Evolutionary conservation across 1,284 basidiomycete genomes (phyloP), one percentile per base, ranked within the genome.

Genomic region (Jaminaea rosea): DNA sequence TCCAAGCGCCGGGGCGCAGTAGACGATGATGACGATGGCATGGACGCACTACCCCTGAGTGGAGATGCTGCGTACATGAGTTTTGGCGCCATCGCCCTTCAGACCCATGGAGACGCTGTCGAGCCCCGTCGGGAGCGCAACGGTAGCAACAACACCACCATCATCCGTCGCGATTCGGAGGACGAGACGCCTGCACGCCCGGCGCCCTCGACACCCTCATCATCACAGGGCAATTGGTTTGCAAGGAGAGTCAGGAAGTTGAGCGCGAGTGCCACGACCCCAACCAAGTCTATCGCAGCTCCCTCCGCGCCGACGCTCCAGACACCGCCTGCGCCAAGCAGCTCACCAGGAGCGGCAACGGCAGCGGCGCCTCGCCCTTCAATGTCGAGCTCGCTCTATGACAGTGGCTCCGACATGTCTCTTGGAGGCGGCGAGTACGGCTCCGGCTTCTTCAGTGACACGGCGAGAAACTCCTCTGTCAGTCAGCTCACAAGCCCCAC

Each of bases 1-100:
- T n/a, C 50, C 44, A n/a, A 52, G 51, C 37, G 41, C 46, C 29
- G 44, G 44, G 3, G 21, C 29, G 23, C 44, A 45, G 32, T 45
- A 49, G 9, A 37, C 47, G 23, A 31, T 52, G 2, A 47, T 44
- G 7, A 49, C 52, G 32, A 50, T 52, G n/a, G 32, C 53, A 8
- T 31, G 29, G 29, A 31, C 15, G 29, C 8, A 8, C 15, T 31
- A 31, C 29, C 29, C 15, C 15, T 31, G 9, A 31, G 29, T 15
- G 29, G 29, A 17, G 49, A 47, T 7, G 27, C 50, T 2, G 54
- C 50, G 2, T 65, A 55, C 42, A 26, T 58, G 17, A 65, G 62
- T 46, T 59, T 65, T 17, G 52, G 46, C 11, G 56, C 58, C 4
- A 60, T n/a, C n/a, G n/a, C n/a, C n/a, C n/a, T n/a, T n/a, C n/a